Evolutionary conservation across 2,329 filamentous ascomycete species (phyloP), one percentile per base, ranked within the genome.

Genomic region (Alternaria novae-zelandiae): DNA sequence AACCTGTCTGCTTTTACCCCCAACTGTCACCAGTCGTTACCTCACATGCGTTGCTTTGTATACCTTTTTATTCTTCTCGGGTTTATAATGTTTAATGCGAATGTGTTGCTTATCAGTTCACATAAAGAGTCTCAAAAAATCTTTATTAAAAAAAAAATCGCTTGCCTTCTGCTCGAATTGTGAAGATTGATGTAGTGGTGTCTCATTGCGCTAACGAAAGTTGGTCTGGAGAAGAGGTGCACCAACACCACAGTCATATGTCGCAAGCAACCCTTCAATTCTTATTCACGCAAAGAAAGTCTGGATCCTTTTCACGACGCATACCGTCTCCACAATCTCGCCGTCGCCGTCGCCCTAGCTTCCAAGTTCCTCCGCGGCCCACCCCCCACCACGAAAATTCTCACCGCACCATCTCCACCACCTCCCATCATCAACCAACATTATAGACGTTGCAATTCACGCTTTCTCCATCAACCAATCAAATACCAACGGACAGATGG

Each of bases 271-370:
- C 32, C 32, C 15, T 41, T 41, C 15, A 1, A 41, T 5, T 4
- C 32, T 36, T n/a, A 36, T 36, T 41, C 32, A 41, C 32, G 7
- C 32, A 41, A n/a, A 41, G 15, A 4, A 8, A 41, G 13, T 10
- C 15, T 41, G 2, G 4, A 8, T 0, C 2, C 2, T 0, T 41
- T 41, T 0, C 7, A 41, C 15, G 2, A 41, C n/a, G 7, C 0
- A n/a, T 41, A 1, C 7, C 8, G 15, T 41, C 36, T 5, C 36
- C 36, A 41, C 36, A 41, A 6, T 41, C 15, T 5, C 5, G n/a
- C 15, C 36, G 36, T 41, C n/a, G 36, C 36, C 36, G 36, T 6
- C 36, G n/a, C 36, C 36, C n/a, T 41, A 41, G 36, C 2, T 41
- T 41, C 36, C 36, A 17, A 41, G 36, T 17, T 41, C 36, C 2